Evolutionary conservation across 805 yeast species (phyloP), one percentile per base, ranked within the genome.

Genomic region (Danielozyma ontarioensis): DNA sequence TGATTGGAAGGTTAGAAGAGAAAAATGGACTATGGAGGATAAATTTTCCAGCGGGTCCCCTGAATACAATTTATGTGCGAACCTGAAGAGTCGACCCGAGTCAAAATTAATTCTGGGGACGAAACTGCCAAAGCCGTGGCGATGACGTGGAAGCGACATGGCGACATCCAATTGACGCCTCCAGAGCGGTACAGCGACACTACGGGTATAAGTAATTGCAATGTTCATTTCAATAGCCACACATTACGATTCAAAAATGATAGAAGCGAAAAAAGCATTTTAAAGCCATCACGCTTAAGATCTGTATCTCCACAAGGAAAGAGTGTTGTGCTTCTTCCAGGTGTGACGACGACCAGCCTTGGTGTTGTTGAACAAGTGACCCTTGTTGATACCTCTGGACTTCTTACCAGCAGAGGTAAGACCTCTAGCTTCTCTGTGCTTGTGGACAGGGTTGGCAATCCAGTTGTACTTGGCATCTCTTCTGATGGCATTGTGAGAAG

Each of bases 361-460:
- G 80, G 97, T 90, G 83, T 90, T 88, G 96, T 83, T 79, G 96
- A 63, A 93, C 72, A 78, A 76, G 90, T 93, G 98, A 72, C 98
- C 98, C 86, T 90, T 93, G 95, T 89, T 88, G 82, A 93, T 87
- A 86, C 98, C 98, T 82, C 98, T 85, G 74, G 95, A 87, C 74
- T 88, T 83, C 94, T 89, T 93, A 70, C 98, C 98, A 58, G 89
- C 80, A 59, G 96, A 64, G 64, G 98, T 93, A 63, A 93, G 86
- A 74, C 97, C 97, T 83, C 98, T 90, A 62, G 94, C 75, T 78
- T 93, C 98, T 76, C 98, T 88, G 85, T 87, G 97, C 83, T 93
- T 93, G 95, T 93, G 98, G 53, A 93, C 98, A 63, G 98, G 96
- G 85, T 86, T 85, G 68, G 75, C 88, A 74, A 93, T 93, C 98